These are phyloP conservation scores for Pleurostoma richardsiae DNA, from an alignment of 2,329 filamentous ascomycete genomes.

Conservation along the genomic window DNA sequence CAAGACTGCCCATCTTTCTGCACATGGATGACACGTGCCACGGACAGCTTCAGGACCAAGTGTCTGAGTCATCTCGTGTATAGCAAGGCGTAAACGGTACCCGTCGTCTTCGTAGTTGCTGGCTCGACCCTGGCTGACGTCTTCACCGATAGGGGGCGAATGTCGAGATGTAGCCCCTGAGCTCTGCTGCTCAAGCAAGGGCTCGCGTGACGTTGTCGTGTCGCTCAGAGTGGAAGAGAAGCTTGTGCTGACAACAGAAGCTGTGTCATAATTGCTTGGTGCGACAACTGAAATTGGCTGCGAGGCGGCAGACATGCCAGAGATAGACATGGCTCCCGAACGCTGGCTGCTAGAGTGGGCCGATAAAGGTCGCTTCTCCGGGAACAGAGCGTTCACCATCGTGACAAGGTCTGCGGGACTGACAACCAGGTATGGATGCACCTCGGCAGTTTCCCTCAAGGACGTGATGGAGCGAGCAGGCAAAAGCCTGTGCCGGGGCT, in stretches of 20 bases:
- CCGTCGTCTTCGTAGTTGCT: conserved; percentile 60
- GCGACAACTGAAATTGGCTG: conserved; percentile 61
- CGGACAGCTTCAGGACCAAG: conserved; percentile 60
- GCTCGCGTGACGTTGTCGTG: conserved; percentile 59
- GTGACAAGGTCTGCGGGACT: conserved; percentile 76
- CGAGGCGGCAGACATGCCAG: conserved; percentile 62
- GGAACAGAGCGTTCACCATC: conserved; percentile 78
- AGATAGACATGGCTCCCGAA: conserved; percentile 64
- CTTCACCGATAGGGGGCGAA: conserved; percentile 45
- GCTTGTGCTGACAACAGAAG: conserved; percentile 68
- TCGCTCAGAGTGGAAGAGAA: conserved; percentile 70
- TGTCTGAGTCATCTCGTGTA: conserved; percentile 65
- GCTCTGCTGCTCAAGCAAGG: conserved; percentile 51
- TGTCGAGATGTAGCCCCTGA: conserved; percentile 46
- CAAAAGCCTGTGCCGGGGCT: conserved; percentile 53
- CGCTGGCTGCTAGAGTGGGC: conserved; percentile 55
- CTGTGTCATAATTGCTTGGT: conserved; percentile 49
- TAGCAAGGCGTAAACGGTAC: conserved; percentile 58
- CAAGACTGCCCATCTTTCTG: conserved; percentile 77
- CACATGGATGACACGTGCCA: conserved; percentile 71
- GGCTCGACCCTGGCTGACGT: conserved; percentile 33
- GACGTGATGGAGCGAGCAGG: conserved; percentile 69
- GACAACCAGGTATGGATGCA: conserved; percentile 75
- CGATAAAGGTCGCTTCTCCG: conserved; percentile 63
- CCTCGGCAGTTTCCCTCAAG: conserved; percentile 69